These are phyloP conservation scores for Lithospermum erythrorhizon DNA, from an alignment of 257 asterid genomes.

Conservation along the genomic window DNA sequence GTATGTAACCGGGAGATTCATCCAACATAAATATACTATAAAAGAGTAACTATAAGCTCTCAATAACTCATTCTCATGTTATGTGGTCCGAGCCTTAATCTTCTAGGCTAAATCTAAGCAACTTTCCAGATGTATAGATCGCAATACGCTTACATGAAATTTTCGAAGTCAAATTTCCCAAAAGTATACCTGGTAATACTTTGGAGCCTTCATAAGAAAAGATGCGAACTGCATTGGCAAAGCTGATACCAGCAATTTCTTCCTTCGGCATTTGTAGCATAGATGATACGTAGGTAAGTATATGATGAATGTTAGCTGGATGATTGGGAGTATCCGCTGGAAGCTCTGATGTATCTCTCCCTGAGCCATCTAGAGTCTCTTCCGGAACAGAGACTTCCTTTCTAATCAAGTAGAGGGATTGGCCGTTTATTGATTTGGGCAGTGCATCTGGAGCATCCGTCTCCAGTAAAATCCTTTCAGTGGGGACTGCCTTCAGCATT, in stretches of 20 bases:
- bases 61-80: too few species aligned
- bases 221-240: constrained; percentile 45
- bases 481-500: constrained; percentile 64
- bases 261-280: constrained; percentile 48
- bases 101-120: too few species aligned
- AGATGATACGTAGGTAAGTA: constrained; percentile 58
- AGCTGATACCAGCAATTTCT: constrained; percentile 66
- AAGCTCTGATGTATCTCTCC: constrained; percentile 6
- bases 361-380: constrained; percentile 7
- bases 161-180: too few species aligned
- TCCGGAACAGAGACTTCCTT: constrained; percentile 13
- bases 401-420: constrained; percentile 28
- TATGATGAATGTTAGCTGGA: constrained; percentile 80
- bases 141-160: too few species aligned
- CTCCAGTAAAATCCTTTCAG: constrained; percentile 82
- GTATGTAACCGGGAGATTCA: too few species aligned
- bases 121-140: too few species aligned
- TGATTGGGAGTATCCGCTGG: constrained; percentile 43
- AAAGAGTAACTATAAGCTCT: too few species aligned
- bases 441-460: constrained; percentile 93
- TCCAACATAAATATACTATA: too few species aligned
- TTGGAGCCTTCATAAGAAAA: constrained; percentile 83
- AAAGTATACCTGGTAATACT: constrained; percentile 18
- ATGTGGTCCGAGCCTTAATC: too few species aligned
- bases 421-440: constrained; percentile 26